Evolutionary conservation across 106 monocot genomes (phyloP), one percentile per base, ranked within the genome.

Genomic region (Chionographis japonica): DNA sequence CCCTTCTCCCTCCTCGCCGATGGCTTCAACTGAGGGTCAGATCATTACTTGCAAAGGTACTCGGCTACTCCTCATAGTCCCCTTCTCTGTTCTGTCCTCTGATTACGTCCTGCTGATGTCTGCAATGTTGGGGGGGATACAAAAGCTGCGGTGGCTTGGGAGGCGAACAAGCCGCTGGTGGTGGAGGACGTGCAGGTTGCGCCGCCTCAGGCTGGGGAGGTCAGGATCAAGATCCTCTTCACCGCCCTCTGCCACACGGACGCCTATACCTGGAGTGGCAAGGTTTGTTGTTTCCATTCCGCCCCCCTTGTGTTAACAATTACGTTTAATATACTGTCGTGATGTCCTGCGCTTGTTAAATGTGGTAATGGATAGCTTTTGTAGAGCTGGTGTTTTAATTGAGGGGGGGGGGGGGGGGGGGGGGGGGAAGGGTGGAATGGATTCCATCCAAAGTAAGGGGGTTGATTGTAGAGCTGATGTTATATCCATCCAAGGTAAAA

Each of bases 21-120:
- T 27, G 27, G 27, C 27, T 37, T 37, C 62, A 49, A 16, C 50
- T 68, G 65, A 89, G 58, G 95, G 92, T 20, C 86, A 92, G 78
- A 77, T 89, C 65, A 92, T 97, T 80, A 92, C 89, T 55, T 97
- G 95, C 89, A 97, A 97, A 87, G 92, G 95, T 95, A 80, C 58
- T 50, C 19, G 52, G 41, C 63, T 12, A n/a, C 12, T 6, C 12
- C 6, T 57, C 53, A 58, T 17, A 54, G 8, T 49, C 46, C 17
- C 13, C 40, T 46, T n/a, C 52, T 35, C 55, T 37, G 27, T 52
- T 13, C n/a, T 20, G 8, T 4, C 40, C 55, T 2, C 14, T 43
- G 37, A 12, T n/a, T 69, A 13, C 16, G 12, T 37, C 2, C 35
- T 42, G 13, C 8, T 60, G 60, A 8, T 55, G 17, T 18, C 58